phyloP scores from a whole-genome alignment of 148 eudicot species.

The Rhododendron mucronatum region DNA sequence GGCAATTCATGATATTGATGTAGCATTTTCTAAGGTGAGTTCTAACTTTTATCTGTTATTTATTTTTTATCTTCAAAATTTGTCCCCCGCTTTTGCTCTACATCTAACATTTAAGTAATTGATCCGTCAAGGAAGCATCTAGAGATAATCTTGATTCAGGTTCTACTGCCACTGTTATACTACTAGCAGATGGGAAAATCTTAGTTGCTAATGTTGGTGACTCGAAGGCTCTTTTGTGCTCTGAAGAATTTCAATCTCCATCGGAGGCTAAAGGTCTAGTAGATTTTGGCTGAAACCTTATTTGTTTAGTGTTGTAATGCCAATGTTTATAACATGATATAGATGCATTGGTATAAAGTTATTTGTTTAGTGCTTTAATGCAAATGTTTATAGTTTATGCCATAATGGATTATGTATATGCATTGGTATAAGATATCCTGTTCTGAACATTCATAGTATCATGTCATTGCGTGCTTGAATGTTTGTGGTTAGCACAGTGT shows the following conservation, averaged over 20 bases:
- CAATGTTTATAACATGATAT: background rate
- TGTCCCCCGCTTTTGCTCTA: constrained; percentile 3
- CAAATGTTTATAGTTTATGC: background rate
- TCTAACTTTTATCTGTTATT: background rate
- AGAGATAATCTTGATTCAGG: constrained; percentile 70
- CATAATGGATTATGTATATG: background rate
- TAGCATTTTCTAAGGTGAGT: constrained; percentile 67
- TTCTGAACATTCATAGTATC: background rate
- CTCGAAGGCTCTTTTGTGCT: constrained; percentile 89
- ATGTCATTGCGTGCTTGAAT: constrained; percentile 8
- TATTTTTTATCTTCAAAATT: background rate
- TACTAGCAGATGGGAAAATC: constrained; percentile 67
- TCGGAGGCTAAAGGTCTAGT: constrained; percentile 75
- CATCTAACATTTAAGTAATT: constrained; percentile 24
- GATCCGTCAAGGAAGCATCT: constrained; percentile 72
- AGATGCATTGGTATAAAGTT: constrained; percentile 1
- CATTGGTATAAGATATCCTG: background rate
- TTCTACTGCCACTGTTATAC: constrained; percentile 76
- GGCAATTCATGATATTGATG: constrained; percentile 80
- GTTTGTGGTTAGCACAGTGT: background rate
- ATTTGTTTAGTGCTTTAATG: background rate
- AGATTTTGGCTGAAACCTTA: constrained; percentile 17
- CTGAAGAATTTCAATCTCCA: constrained; percentile 70
- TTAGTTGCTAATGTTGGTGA: constrained; percentile 95
- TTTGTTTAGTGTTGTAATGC: background rate